These are phyloP conservation scores for Lolium rigidum DNA, from an alignment of 176 grass and related monocot genomes.

Conservation along the genomic window DNA sequence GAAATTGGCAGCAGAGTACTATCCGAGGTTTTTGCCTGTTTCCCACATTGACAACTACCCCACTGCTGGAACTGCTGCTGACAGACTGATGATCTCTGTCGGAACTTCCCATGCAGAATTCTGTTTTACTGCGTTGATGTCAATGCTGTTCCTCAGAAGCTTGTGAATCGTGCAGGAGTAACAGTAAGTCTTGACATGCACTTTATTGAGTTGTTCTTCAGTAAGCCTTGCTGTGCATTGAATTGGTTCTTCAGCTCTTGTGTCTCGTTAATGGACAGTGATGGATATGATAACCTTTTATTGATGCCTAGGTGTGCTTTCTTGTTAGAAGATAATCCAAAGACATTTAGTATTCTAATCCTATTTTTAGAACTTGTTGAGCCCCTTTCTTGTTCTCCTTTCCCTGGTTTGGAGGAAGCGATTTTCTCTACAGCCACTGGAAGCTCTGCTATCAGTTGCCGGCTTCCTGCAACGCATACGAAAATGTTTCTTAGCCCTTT, in stretches of 20 bases:
- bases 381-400: conserved; percentile 29
- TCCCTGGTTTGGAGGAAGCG: conserved; percentile 32
- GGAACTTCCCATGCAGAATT: conserved; percentile 61
- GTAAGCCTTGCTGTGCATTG: conserved; percentile 34
- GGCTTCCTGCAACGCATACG: conserved; percentile 47
- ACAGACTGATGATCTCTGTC: conserved; percentile 29
- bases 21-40: conserved; percentile 66
- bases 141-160: conserved; percentile 86
- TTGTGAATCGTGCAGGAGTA: conserved; percentile 83
- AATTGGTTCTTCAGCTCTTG: background rate
- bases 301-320: conserved; percentile 25
- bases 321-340: conserved; percentile 4
- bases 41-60: conserved; percentile 4
- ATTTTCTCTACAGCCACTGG: conserved; percentile 25
- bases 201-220: background rate
- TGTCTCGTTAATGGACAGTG: background rate
- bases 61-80: background rate
- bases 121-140: conserved; percentile 84
- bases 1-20: conserved; percentile 86
- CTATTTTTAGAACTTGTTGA: background rate
- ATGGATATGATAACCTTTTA: background rate
- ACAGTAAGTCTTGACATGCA: conserved; percentile 59
- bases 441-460: conserved; percentile 42
- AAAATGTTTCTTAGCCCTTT: conserved; percentile 35
- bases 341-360: background rate